phyloP scores from a whole-genome alignment of 176 grass and related monocot species.

The Aegilops umbellulata region DNA sequence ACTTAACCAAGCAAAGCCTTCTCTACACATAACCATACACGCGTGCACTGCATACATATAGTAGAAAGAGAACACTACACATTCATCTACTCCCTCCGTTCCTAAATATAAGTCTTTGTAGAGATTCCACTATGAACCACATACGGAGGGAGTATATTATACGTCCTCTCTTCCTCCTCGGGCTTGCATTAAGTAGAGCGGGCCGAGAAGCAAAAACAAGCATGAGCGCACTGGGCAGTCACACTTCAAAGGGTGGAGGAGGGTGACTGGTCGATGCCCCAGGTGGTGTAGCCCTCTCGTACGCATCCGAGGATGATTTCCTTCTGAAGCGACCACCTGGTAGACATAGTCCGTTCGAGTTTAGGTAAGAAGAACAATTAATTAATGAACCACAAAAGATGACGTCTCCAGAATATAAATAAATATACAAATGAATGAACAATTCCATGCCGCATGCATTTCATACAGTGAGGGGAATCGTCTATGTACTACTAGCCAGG shows the following conservation, averaged over 20 bases:
- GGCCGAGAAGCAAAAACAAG: slow-evolving; percentile 38
- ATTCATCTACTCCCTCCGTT: no score
- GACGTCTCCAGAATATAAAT: not conserved
- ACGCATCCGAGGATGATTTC: slow-evolving; percentile 85
- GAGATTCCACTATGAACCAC: no score
- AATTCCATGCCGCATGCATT: not conserved
- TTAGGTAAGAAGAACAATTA: not conserved
- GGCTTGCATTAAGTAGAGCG: slow-evolving; percentile 23
- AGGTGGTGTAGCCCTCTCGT: slow-evolving; percentile 44
- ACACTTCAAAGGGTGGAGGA: slow-evolving; percentile 74
- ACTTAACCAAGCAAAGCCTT: no score
- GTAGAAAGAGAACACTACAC: not conserved
- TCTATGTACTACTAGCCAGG: not conserved
- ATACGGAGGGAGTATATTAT: no score
- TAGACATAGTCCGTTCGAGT: not conserved
- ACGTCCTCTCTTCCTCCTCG: slow-evolving; percentile 13
- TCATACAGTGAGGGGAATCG: not conserved
- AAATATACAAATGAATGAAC: not conserved
- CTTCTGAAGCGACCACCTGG: slow-evolving; percentile 79
- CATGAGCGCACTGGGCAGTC: slow-evolving; percentile 20
- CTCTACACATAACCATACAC: slow-evolving; percentile 9
- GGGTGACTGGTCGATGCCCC: slow-evolving; percentile 43
- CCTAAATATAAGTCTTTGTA: no score
- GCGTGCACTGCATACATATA: not conserved
- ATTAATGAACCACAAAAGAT: not conserved